Evolutionary conservation across 768 basidiomycete genomes (phyloP).

Genomic region (Amyloporia xantha): DNA sequence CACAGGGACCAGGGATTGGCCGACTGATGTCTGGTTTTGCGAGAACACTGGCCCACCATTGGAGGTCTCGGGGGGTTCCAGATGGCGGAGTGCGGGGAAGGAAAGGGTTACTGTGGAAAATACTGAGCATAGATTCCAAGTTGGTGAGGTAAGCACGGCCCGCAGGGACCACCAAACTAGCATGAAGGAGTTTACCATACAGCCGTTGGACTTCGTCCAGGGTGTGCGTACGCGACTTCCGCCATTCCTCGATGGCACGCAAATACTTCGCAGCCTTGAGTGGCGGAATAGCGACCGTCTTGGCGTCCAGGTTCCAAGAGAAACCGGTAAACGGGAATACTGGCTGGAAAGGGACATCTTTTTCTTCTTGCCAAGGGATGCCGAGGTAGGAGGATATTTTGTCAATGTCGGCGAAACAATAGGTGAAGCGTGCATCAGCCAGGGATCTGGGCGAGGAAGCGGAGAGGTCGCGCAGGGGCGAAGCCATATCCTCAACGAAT

Average conservation of each 20-base stretch:
- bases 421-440: slow-evolving; percentile 7
- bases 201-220: slow-evolving; percentile 9
- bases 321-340: slow-evolving; percentile 17
- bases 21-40: slow-evolving; percentile 29
- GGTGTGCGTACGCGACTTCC: slow-evolving; percentile 8
- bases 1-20: too few species aligned
- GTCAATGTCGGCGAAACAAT: slow-evolving; percentile 20
- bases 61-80: too few species aligned
- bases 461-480: too few species aligned
- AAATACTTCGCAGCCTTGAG: slow-evolving; percentile 11
- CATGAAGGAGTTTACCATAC: too few species aligned
- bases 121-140: too few species aligned
- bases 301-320: slow-evolving; percentile 16
- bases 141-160: too few species aligned
- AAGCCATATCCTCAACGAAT: too few species aligned
- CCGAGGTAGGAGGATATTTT: slow-evolving; percentile 15
- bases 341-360: slow-evolving; percentile 9
- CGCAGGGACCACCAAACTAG: too few species aligned
- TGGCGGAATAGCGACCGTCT: too few species aligned
- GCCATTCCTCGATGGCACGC: slow-evolving; percentile 7
- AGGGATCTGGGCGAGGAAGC: too few species aligned
- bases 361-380: slow-evolving; percentile 16
- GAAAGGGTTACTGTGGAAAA: too few species aligned
- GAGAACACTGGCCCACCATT: slow-evolving; percentile 16
- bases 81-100: too few species aligned